These are phyloP conservation scores for Phalaenopsis hybrid DNA, from an alignment of 116 monocot genomes.

Conservation along the genomic window DNA sequence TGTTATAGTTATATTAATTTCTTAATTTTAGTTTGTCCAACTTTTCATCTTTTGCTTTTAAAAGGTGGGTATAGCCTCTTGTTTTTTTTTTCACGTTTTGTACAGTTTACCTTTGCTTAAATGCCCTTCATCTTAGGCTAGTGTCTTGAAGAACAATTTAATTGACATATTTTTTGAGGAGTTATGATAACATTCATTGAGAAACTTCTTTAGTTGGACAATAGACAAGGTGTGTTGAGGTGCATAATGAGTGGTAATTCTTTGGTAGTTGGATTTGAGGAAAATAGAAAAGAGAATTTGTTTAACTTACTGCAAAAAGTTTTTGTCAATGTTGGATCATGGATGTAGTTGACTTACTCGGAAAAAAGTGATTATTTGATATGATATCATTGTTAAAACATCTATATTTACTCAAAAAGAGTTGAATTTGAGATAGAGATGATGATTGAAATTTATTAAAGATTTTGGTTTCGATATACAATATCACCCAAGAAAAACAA, in stretches of 20 bases:
- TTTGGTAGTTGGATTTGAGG: neutral
- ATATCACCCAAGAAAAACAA: no score
- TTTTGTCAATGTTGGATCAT: no score
- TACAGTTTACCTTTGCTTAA: neutral
- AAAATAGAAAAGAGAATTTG: no score
- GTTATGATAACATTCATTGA: neutral
- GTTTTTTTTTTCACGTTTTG: neutral
- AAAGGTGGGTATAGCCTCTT: neutral
- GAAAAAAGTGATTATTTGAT: no score
- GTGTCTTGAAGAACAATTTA: conserved; percentile 1
- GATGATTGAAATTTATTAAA: no score
- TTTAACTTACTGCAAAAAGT: no score
- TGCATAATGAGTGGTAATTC: neutral
- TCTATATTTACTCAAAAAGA: no score
- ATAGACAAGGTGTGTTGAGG: neutral
- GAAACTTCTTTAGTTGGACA: neutral
- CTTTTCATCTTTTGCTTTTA: neutral
- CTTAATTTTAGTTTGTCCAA: no score
- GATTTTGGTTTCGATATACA: no score
- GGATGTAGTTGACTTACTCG: no score
- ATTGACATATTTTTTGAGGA: neutral
- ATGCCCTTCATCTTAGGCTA: neutral
- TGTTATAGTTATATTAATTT: neutral
- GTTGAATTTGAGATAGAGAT: no score
- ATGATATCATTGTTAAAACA: no score